Percentiles rank a stretch among this genome's conserved stretches.
Evolutionary conservation across 352 stramenopile species (phyloP).

Genomic region (Phytophthora tubulina): DNA sequence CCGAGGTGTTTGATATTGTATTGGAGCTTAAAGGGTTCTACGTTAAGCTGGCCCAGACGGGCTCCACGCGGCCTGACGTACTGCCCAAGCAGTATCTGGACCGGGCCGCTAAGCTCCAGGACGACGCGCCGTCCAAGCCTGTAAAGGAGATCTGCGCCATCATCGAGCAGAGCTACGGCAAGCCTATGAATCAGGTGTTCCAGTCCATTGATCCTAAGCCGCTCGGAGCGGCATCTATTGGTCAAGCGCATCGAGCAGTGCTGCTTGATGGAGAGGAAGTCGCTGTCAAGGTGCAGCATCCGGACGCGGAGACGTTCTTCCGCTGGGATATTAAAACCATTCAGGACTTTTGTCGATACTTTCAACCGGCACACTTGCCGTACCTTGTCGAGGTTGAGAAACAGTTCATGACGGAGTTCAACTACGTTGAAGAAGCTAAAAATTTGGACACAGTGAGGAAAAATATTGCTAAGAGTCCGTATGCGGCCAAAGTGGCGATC

Average conservation of each 20-base stretch:
- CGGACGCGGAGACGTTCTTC: slow-evolving; percentile 94
- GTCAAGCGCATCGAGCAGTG: slow-evolving; percentile 82
- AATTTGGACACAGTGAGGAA: slow-evolving; percentile 90
- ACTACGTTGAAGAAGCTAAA: slow-evolving; percentile 94
- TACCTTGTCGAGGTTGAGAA: slow-evolving; percentile 96
- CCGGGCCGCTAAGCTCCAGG: slow-evolving; percentile 76
- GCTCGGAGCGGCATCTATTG: slow-evolving; percentile 84
- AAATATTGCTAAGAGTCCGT: slow-evolving; percentile 91
- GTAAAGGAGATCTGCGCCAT: slow-evolving; percentile 79
- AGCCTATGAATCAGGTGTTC: slow-evolving; percentile 67
- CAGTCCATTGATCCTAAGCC: slow-evolving; percentile 70
- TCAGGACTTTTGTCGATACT: slow-evolving; percentile 95
- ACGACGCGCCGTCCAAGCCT: slow-evolving; percentile 81
- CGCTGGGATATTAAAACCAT: slow-evolving; percentile 97
- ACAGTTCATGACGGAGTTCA: slow-evolving; percentile 98
- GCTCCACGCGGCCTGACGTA: slow-evolving; percentile 84
- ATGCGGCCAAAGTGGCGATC: slow-evolving; percentile 76
- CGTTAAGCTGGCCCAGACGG: slow-evolving; percentile 87
- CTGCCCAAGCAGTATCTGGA: slow-evolving; percentile 85
- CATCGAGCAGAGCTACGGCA: slow-evolving; percentile 79
- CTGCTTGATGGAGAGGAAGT: slow-evolving; percentile 79
- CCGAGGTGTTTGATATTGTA: slow-evolving; percentile 85
- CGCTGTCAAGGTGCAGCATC: slow-evolving; percentile 94
- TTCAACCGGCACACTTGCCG: slow-evolving; percentile 94
- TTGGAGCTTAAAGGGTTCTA: slow-evolving; percentile 90